phyloP scores from a whole-genome alignment of 495 filamentous ascomycete species.

The Penicillium chermesinum region DNA sequence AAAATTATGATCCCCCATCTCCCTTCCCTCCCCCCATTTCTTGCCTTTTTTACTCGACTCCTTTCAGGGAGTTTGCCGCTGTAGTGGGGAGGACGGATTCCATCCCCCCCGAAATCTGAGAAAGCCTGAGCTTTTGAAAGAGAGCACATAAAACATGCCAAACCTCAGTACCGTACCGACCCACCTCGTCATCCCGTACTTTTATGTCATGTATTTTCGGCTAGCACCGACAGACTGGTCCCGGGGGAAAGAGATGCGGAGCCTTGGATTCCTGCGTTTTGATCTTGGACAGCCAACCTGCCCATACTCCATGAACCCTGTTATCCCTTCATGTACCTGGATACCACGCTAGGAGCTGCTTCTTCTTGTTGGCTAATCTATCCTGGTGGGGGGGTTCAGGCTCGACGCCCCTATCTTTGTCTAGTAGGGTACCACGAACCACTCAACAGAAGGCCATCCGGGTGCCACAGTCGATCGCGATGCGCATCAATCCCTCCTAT shows the following conservation, averaged over 20 bases:
- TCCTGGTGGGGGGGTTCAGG: no score
- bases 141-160: slow-evolving; percentile 8
- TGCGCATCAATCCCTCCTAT: slow-evolving; percentile 23
- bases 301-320: slow-evolving; percentile 10
- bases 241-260: slow-evolving; percentile 29
- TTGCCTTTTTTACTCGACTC: slow-evolving; percentile 1
- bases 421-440: slow-evolving; percentile 9
- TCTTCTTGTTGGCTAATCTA: slow-evolving; percentile 7
- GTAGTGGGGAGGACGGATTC: background rate
- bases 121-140: background rate
- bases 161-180: slow-evolving; percentile 3
- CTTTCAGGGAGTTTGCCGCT: background rate
- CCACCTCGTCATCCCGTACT: slow-evolving; percentile 19
- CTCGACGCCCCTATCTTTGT: slow-evolving; percentile 17
- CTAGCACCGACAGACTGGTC: slow-evolving; percentile 28
- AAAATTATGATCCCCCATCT: background rate
- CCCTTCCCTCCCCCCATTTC: background rate
- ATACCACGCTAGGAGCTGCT: background rate
- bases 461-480: slow-evolving; percentile 26
- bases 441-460: slow-evolving; percentile 6
- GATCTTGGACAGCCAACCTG: slow-evolving; percentile 11
- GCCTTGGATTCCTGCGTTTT: slow-evolving; percentile 26
- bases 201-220: slow-evolving; percentile 11
- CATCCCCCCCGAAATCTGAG: background rate
- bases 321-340: slow-evolving; percentile 4